A percentile compares a stretch with the other conserved stretches of the same genome.
Evolutionary conservation across 108 stramenopile genomes (phyloP).

Genomic region (Nitzschia sp.): DNA sequence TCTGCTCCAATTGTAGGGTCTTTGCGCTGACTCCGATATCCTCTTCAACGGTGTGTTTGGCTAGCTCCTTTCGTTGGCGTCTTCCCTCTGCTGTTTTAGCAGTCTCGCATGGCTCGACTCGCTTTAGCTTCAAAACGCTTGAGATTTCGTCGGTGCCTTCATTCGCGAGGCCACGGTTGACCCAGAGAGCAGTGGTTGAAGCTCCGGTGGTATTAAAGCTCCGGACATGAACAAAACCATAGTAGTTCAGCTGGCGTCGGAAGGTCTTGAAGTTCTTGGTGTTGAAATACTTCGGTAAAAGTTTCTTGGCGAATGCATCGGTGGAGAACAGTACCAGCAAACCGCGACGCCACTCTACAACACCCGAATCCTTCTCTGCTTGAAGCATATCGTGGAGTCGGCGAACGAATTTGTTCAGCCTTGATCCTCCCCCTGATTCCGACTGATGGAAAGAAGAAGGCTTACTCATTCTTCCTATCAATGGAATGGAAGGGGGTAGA

Average conservation of each 20-base stretch:
- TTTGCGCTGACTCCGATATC: conserved; percentile 62
- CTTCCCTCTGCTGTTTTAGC: conserved; percentile 82
- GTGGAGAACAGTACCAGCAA: conserved; percentile 85
- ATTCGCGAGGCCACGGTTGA: conserved; percentile 73
- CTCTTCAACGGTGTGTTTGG: conserved; percentile 69
- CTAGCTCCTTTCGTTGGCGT: conserved; percentile 72
- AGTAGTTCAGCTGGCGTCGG: conserved; percentile 85
- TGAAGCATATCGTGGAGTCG: conserved; percentile 80
- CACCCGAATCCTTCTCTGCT: conserved; percentile 60
- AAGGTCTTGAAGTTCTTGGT: conserved; percentile 94
- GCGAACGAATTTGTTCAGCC: conserved; percentile 86
- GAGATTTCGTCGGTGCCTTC: conserved; percentile 57
- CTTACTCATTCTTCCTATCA: not conserved
- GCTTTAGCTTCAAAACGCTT: conserved; percentile 64
- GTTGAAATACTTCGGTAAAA: conserved; percentile 92
- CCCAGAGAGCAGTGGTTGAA: conserved; percentile 79
- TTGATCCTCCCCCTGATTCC: not conserved
- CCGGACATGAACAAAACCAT: conserved; percentile 88
- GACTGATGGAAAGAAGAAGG: not conserved
- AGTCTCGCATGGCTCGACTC: conserved; percentile 75
- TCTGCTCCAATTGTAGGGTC: conserved; percentile 52
- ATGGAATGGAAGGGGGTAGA: not conserved
- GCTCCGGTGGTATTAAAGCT: conserved; percentile 67
- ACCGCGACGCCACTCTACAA: conserved; percentile 86
- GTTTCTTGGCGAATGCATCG: conserved; percentile 76